phyloP scores from a whole-genome alignment of 2,329 filamentous ascomycete species.

The Apiospora sp. region DNA sequence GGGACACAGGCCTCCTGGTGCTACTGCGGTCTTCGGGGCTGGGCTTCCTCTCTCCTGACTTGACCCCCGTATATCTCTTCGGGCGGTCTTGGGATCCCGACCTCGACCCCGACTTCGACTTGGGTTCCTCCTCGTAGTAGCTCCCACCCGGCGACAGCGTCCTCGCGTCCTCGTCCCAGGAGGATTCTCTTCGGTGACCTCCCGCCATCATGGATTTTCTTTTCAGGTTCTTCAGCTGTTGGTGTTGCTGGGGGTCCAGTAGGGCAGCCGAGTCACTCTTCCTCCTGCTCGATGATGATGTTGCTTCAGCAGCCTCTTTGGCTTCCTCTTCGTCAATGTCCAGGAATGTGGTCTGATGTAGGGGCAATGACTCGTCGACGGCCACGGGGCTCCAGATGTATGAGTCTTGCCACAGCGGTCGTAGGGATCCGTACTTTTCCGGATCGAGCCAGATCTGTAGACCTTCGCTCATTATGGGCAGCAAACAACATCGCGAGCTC shows the following conservation, averaged over 20 bases:
- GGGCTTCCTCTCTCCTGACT: neutral
- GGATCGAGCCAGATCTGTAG: conserved; percentile 27
- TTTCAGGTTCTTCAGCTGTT: neutral
- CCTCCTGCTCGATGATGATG: neutral
- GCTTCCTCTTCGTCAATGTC: conserved; percentile 25
- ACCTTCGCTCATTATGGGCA: conserved; percentile 1
- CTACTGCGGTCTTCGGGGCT: neutral
- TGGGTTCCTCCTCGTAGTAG: neutral
- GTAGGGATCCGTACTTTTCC: conserved; percentile 22
- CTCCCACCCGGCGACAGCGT: neutral
- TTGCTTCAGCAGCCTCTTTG: neutral
- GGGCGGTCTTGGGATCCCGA: neutral
- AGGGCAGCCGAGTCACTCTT: neutral
- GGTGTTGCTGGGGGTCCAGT: neutral
- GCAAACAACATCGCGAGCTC: neutral
- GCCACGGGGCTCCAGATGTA: conserved; percentile 31
- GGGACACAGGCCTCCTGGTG: neutral
- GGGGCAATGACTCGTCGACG: conserved; percentile 28
- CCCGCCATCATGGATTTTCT: neutral
- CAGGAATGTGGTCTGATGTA: conserved; percentile 29
- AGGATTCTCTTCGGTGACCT: neutral
- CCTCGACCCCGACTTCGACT: neutral
- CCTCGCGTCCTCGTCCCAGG: conserved; percentile 6
- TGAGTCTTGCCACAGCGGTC: conserved; percentile 29
- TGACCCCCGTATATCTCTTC: neutral